These are phyloP conservation scores for Stylonectria norvegica DNA, from an alignment of 2,329 filamentous ascomycete genomes.

Conservation along the genomic window DNA sequence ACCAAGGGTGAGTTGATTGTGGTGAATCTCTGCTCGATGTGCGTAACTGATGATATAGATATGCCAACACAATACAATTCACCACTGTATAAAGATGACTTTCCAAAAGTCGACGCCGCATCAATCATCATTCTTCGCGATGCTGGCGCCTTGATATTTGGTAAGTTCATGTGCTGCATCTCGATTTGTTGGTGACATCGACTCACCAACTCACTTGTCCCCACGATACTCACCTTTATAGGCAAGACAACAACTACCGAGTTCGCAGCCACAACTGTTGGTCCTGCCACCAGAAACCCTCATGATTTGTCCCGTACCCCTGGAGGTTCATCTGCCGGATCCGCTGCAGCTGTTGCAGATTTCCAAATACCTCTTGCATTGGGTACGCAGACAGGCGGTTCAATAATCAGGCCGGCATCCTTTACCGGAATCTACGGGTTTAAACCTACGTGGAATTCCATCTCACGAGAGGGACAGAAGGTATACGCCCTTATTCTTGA, in stretches of 20 bases:
- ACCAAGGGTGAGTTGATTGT: background rate
- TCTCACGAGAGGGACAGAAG: conserved; percentile 58
- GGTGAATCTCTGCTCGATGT: background rate
- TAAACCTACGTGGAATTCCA: conserved; percentile 62
- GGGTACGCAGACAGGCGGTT: conserved; percentile 63
- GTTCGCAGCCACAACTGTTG: conserved; percentile 53
- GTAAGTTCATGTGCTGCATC: too few relatives aligned
- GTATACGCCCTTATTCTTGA: conserved; percentile 56
- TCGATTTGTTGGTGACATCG: too few relatives aligned
- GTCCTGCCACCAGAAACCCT: conserved; percentile 54
- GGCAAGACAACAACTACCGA: conserved; percentile 54
- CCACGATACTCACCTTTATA: conserved; percentile 4
- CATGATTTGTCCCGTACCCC: conserved; percentile 63
- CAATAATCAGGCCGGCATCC: conserved; percentile 58
- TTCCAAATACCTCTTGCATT: conserved; percentile 58
- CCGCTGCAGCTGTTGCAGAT: conserved; percentile 61
- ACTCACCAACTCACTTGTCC: too few relatives aligned
- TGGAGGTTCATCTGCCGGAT: conserved; percentile 64
- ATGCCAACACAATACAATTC: conserved; percentile 56
- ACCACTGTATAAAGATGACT: conserved; percentile 45
- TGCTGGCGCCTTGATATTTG: conserved; percentile 53
- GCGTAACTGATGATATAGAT: too few relatives aligned
- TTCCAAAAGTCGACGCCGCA: conserved; percentile 47
- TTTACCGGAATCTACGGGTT: conserved; percentile 62
- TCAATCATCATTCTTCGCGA: conserved; percentile 48